phyloP scores from a whole-genome alignment of 108 stramenopile genomes.

The Nitzschia sp. region DNA sequence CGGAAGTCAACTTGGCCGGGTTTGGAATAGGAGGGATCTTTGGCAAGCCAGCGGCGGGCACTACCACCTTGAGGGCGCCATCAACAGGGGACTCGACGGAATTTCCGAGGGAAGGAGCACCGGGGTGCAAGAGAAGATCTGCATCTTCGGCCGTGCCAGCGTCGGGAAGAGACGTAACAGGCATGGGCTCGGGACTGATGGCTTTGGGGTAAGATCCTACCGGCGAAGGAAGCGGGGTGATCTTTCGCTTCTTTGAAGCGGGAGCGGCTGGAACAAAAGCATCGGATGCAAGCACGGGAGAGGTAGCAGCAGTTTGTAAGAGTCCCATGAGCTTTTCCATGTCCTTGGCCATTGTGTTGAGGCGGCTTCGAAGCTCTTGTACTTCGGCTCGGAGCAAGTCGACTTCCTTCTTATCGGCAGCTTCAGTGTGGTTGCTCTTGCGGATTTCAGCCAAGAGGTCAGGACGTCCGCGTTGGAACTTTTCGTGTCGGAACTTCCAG shows the following conservation, averaged over 20 bases:
- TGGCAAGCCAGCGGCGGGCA: neutral
- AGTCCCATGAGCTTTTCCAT: constrained; percentile 27
- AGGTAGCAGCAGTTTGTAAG: constrained; percentile 1
- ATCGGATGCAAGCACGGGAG: neutral
- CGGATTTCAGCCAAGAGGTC: constrained; percentile 77
- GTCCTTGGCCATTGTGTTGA: constrained; percentile 41
- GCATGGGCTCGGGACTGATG: constrained; percentile 6
- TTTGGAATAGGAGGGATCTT: constrained; percentile 10
- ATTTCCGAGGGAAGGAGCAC: neutral
- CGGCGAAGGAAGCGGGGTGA: constrained; percentile 15
- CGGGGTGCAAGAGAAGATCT: neutral
- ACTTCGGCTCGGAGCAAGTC: constrained; percentile 76
- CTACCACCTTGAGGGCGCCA: neutral
- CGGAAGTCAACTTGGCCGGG: neutral
- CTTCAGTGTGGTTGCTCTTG: constrained; percentile 74
- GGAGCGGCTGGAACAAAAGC: constrained; percentile 4
- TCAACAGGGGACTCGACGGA: neutral
- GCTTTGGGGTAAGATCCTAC: neutral
- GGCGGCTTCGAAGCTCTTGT: constrained; percentile 31
- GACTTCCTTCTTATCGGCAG: constrained; percentile 73
- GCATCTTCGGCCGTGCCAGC: constrained; percentile 7
- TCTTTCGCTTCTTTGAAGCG: constrained; percentile 40
- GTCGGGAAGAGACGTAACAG: constrained; percentile 27
- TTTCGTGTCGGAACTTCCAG: constrained; percentile 84
- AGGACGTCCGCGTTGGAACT: constrained; percentile 71